Base-by-base conservation (phyloP, 2,329 filamentous ascomycete genomes). In the Juglanconis oblonga region DNA sequence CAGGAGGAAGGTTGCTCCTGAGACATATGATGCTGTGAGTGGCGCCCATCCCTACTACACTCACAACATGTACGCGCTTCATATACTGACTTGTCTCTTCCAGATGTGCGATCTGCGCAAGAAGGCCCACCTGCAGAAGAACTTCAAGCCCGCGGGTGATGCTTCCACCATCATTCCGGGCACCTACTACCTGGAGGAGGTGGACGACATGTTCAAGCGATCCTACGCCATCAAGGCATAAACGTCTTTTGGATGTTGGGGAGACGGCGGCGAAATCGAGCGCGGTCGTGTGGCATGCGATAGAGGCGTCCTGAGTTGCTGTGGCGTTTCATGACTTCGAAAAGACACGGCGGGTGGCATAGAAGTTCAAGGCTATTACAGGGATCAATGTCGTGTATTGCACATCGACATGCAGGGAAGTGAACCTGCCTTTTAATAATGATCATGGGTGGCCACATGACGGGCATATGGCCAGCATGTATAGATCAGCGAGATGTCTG, bases 161-260 rank as follows among this genome's bases (percentile, higher is more conserved):
- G 71, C 81, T 33, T 88, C 89, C 50, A 89, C 84, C 67, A 83
- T 95, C 59, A 72, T 73, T 62, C 76, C 83, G 62, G 88, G 86
- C 61, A 86, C 87, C 29, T 95, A 94, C 80, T 95, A 93, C 79
- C 82, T 95, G 61, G 86, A 85, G 71, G 87, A 88, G 73, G 84
- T 95, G 52, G 90, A 95, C 71, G 89, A 91, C 68, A 92, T 92
- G 89, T 95, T 91, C 87, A 87, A 89, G 79, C 86, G 91, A 70
- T 84, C 84, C 72, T 95, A 95, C 77, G 77, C 81, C 59, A 73
- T 93, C 78, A 90, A 93, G 83, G 87, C 83, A 74, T 93, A 84
- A 72, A 67, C 5, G 53, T 17, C 10, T 42, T 55, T 32, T 42
- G 32, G 51, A 11, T 52, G 49, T n/a, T n/a, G 13, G n/a, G 57